phyloP scores from a whole-genome alignment of 73 alveolate species.

The Paramecium biaurelia region DNA sequence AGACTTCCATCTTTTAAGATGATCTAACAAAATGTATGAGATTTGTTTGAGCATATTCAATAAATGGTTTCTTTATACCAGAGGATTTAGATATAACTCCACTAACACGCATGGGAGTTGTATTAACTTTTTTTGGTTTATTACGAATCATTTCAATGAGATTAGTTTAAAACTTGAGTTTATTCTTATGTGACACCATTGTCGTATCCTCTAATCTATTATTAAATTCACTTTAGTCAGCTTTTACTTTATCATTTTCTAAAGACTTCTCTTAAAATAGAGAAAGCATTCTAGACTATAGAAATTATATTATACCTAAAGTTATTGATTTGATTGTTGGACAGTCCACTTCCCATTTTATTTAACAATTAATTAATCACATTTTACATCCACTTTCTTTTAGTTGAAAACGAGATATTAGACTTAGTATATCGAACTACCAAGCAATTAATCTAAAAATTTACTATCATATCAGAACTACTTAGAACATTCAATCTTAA shows the following conservation, averaged over 20 bases:
- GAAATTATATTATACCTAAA: not conserved
- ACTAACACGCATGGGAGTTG: not conserved
- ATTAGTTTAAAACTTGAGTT: slow-evolving; percentile 2
- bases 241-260: not conserved
- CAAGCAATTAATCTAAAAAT: not conserved
- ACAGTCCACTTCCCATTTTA: not conserved
- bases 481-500: not conserved
- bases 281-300: not conserved
- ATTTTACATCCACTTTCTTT: not conserved
- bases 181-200: not conserved
- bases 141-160: not conserved
- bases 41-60: slow-evolving; percentile 29
- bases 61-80: not conserved
- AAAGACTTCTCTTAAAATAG: not conserved
- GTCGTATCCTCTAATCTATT: not conserved
- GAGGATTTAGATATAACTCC: not conserved
- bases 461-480: not conserved
- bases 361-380: not conserved
- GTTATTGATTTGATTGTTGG: not conserved
- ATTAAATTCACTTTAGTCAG: not conserved
- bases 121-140: not conserved
- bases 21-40: not conserved
- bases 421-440: not conserved
- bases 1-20: not conserved
- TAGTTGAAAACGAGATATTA: not conserved